phyloP scores from a whole-genome alignment of 2,329 filamentous ascomycete species.

The Drechslerella coelobrocha region DNA sequence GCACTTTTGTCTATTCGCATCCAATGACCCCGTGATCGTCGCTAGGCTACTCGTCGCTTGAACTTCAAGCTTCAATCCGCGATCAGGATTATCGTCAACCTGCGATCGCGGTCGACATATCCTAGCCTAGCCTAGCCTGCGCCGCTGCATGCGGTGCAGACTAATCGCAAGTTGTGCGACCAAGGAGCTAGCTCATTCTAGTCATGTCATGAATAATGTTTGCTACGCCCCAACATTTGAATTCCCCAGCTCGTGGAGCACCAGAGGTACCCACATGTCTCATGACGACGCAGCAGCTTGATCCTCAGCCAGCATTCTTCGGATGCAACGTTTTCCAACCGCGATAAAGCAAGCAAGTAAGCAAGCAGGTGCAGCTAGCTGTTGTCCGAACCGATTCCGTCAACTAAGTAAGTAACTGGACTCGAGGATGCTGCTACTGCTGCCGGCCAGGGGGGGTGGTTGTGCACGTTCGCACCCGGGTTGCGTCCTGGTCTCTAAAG shows the following conservation, averaged over 20 bases:
- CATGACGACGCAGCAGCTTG: slow-evolving; percentile 44
- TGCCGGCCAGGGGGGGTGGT: no score
- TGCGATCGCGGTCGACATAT: not conserved
- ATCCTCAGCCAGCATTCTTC: slow-evolving; percentile 41
- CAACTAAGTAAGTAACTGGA: no score
- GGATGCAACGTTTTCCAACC: slow-evolving; percentile 48
- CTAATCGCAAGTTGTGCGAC: slow-evolving; percentile 2
- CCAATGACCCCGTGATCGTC: not conserved
- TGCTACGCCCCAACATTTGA: slow-evolving; percentile 8
- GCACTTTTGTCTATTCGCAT: not conserved
- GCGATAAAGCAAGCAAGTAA: slow-evolving; percentile 21
- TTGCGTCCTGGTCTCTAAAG: no score
- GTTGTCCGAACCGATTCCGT: slow-evolving; percentile 31
- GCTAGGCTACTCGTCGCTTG: no score
- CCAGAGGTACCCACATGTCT: slow-evolving; percentile 41
- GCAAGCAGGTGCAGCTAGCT: slow-evolving; percentile 6
- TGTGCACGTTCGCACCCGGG: no score
- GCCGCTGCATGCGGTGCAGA: not conserved
- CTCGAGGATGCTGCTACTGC: not conserved
- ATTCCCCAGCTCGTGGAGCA: not conserved
- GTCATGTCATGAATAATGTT: not conserved
- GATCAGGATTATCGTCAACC: not conserved
- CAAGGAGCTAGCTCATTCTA: not conserved
- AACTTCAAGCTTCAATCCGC: no score
- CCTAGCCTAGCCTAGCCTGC: not conserved